These are phyloP conservation scores for Xerocomus brunneocitrinus DNA, from an alignment of 768 basidiomycete genomes.

Conservation along the genomic window DNA sequence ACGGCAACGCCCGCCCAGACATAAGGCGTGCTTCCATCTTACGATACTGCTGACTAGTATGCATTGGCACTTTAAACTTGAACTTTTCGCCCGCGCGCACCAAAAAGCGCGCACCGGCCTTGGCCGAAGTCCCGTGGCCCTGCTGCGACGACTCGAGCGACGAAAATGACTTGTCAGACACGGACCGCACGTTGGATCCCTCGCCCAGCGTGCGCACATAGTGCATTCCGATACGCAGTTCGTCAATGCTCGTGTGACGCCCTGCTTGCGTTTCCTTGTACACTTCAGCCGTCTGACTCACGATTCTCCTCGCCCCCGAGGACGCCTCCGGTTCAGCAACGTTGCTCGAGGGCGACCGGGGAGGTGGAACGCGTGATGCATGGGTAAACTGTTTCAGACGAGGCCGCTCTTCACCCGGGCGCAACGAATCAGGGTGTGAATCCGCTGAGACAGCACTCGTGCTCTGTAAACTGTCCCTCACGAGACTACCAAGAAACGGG, in stretches of 20 bases:
- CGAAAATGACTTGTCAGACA: constrained; percentile 48
- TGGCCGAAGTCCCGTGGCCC: constrained; percentile 25
- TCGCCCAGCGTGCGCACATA: constrained; percentile 68
- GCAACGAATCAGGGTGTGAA: constrained; percentile 31
- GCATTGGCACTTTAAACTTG: constrained; percentile 50
- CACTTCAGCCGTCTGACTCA: constrained; percentile 65
- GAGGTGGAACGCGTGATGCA: constrained; percentile 60
- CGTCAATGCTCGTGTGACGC: constrained; percentile 49
- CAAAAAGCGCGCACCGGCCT: constrained; percentile 38
- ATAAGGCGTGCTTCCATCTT: constrained; percentile 46
- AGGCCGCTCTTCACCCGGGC: constrained; percentile 39
- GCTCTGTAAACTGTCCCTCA: constrained; percentile 52
- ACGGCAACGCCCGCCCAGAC: constrained; percentile 50
- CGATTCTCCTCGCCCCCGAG: constrained; percentile 38
- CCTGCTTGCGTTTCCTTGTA: constrained; percentile 36
- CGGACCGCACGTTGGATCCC: constrained; percentile 36
- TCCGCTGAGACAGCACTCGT: constrained; percentile 34
- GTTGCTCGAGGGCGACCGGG: constrained; percentile 39
- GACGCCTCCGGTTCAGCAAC: constrained; percentile 19
- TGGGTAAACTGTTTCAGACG: constrained; percentile 70
- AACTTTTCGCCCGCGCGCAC: constrained; percentile 56
- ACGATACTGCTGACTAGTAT: constrained; percentile 25
- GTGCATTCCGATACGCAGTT: constrained; percentile 62
- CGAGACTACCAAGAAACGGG: constrained; percentile 31
- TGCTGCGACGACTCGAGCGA: constrained; percentile 58